phyloP scores from a whole-genome alignment of 2,329 filamentous ascomycete genomes.

The Sporothrix dimorphospora region DNA sequence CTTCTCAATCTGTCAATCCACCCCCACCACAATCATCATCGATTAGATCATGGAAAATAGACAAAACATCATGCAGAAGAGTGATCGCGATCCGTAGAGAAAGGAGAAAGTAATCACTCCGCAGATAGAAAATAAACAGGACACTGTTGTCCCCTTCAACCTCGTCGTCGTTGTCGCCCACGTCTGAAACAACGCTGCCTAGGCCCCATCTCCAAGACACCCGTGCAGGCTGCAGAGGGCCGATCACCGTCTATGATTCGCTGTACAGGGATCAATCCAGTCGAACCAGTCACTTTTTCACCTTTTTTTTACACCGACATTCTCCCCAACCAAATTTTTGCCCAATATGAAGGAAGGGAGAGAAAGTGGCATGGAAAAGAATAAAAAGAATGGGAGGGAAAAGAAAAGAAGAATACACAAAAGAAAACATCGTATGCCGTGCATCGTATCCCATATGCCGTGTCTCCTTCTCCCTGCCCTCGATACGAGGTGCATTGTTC shows the following conservation, averaged over 20 bases:
- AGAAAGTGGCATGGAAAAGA: neutral
- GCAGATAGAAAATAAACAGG: neutral
- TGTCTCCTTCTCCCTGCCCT: neutral
- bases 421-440: conserved; percentile 1
- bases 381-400: neutral
- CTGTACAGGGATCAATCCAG: conserved; percentile 5
- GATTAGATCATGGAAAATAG: neutral
- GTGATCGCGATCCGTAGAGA: neutral
- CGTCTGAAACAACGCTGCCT: conserved; percentile 20
- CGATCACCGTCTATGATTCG: conserved; percentile 8
- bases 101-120: neutral
- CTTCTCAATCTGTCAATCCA: neutral
- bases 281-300: neutral
- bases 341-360: neutral
- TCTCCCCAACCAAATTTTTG: conserved; percentile 8
- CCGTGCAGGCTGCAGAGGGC: neutral
- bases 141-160: neutral
- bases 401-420: neutral
- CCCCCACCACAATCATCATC: neutral
- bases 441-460: neutral
- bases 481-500: neutral
- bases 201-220: neutral
- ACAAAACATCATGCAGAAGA: conserved; percentile 1
- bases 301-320: conserved; percentile 1
- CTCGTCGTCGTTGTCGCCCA: neutral